A percentile compares a stretch with the other conserved stretches of the same genome.
Evolutionary conservation across 108 stramenopile species (phyloP).

Genomic region (Cyclotella sp.): DNA sequence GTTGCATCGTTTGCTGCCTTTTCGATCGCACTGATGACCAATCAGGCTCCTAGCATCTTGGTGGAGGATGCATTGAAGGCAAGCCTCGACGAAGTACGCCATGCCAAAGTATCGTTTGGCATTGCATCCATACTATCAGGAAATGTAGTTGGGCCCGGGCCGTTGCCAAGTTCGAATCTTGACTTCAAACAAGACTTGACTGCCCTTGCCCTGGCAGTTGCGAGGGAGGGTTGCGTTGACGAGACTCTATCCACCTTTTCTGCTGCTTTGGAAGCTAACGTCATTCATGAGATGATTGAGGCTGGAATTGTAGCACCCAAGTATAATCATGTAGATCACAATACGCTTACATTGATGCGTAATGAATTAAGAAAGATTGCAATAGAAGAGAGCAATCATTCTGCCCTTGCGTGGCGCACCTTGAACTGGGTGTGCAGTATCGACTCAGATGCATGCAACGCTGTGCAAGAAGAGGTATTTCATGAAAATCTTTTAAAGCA

Average conservation of each 20-base stretch:
- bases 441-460: conserved; percentile 53
- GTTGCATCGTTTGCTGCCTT: conserved; percentile 63
- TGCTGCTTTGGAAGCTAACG: conserved; percentile 40
- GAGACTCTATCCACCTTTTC: conserved; percentile 59
- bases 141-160: conserved; percentile 37
- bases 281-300: not conserved
- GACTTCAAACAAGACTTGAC: conserved; percentile 48
- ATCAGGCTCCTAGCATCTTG: conserved; percentile 55
- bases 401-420: conserved; percentile 62
- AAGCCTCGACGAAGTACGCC: conserved; percentile 59
- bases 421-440: conserved; percentile 55
- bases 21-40: conserved; percentile 61
- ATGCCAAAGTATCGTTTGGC: conserved; percentile 57
- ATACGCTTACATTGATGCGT: conserved; percentile 32
- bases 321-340: conserved; percentile 26
- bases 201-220: conserved; percentile 53
- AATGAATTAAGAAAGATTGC: conserved; percentile 47
- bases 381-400: conserved; percentile 54
- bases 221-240: conserved; percentile 59
- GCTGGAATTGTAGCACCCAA: conserved; percentile 10
- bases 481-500: conserved; percentile 20
- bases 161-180: conserved; percentile 49
- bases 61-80: conserved; percentile 56
- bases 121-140: conserved; percentile 51
- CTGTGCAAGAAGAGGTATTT: conserved; percentile 40